Conservation (phyloP, 2,329 filamentous ascomycete genomes). For the Neofusicoccum sp. region DNA sequence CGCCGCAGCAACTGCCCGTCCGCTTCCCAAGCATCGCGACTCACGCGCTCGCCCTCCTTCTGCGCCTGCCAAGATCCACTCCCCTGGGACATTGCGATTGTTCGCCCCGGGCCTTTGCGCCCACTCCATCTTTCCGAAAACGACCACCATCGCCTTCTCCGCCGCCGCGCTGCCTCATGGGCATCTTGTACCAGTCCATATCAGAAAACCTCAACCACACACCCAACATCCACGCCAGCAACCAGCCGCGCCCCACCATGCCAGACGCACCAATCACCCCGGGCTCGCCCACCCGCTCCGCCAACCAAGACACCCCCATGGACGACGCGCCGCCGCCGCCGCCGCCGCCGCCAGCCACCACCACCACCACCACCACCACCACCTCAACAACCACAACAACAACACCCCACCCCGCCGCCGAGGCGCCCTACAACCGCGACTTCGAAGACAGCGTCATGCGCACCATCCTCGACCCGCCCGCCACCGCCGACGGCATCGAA, state of each 20-base stretch:
- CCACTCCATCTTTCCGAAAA: no score
- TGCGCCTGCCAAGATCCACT: no score
- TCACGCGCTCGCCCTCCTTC: no score
- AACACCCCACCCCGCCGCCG: slow-evolving; percentile 39
- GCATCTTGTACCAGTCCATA: not conserved
- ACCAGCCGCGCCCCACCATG: not conserved
- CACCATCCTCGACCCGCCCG: slow-evolving; percentile 39
- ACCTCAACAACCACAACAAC: slow-evolving; percentile 24
- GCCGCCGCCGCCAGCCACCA: no score
- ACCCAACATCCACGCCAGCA: not conserved
- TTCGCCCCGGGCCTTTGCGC: no score
- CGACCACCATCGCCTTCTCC: no score
- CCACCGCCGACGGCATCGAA: slow-evolving; percentile 29
- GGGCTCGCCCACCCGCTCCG: slow-evolving; percentile 37
- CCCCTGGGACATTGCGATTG: no score
- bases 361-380: slow-evolving; percentile 21
- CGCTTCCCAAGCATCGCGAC: no score
- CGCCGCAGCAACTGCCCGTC: no score
- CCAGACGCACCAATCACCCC: slow-evolving; percentile 26
- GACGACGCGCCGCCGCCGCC: slow-evolving; percentile 27
- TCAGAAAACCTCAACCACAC: not conserved
- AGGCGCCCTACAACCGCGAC: slow-evolving; percentile 44
- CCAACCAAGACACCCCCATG: slow-evolving; percentile 30
- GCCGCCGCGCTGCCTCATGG: no score
- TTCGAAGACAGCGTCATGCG: slow-evolving; percentile 50